A percentile compares a stretch with the other conserved stretches of the same genome.
These are phyloP conservation scores for Lactarius vividus DNA, from an alignment of 768 basidiomycete species.

Conservation along the genomic window DNA sequence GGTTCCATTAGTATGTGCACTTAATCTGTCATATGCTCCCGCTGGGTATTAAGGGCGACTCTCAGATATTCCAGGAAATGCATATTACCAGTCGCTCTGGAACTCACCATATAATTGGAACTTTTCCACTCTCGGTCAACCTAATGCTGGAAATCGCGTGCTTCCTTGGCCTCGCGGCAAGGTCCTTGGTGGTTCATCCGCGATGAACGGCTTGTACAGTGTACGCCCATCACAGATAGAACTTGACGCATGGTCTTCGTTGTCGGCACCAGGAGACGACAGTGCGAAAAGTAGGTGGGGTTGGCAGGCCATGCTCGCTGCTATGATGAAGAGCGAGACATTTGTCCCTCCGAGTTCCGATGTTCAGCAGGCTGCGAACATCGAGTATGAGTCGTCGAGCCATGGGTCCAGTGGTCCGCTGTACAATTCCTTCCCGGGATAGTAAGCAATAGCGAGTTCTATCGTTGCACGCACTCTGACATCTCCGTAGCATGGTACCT, in stretches of 20 bases:
- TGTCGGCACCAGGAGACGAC: conserved; percentile 39
- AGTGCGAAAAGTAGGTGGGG: conserved; percentile 40
- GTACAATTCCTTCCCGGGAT: conserved; percentile 50
- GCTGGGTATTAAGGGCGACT: neutral
- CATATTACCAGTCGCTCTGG: conserved; percentile 52
- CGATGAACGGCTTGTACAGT: conserved; percentile 68
- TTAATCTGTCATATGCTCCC: neutral
- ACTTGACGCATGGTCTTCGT: conserved; percentile 45
- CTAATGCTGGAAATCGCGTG: conserved; percentile 41
- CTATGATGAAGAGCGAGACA: conserved; percentile 52
- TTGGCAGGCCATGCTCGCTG: conserved; percentile 45
- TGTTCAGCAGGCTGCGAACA: conserved; percentile 41
- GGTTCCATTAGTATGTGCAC: conserved; percentile 36
- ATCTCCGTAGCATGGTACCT: conserved; percentile 28
- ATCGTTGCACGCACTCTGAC: neutral
- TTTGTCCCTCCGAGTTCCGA: conserved; percentile 50
- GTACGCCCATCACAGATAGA: conserved; percentile 52
- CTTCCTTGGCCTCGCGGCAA: conserved; percentile 63
- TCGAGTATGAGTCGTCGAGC: conserved; percentile 43
- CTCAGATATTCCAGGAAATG: conserved; percentile 48
- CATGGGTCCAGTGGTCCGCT: conserved; percentile 56
- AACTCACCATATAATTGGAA: conserved; percentile 53
- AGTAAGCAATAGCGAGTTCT: conserved; percentile 37
- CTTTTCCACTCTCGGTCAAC: conserved; percentile 49
- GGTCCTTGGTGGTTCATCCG: conserved; percentile 65